A percentile compares a stretch with the other conserved stretches of the same genome.
Evolutionary conservation across 495 filamentous ascomycete species (phyloP).

Genomic region (Neurospora tetraspora): DNA sequence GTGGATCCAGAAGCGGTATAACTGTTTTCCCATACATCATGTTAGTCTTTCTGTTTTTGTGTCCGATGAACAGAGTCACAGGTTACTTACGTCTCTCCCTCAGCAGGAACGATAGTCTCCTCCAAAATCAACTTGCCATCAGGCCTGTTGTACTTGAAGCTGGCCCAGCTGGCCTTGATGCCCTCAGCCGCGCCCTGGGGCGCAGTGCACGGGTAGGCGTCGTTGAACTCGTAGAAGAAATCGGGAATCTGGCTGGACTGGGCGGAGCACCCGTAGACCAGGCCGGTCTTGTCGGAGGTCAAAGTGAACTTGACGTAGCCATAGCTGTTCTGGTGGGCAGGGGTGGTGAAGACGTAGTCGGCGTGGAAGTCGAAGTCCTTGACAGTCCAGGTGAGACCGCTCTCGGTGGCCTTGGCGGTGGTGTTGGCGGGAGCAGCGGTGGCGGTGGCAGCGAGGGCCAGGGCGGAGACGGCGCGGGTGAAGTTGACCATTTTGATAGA

Average conservation of each 20-base stretch:
- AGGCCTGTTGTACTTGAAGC: conserved; percentile 27
- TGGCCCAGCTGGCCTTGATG: conserved; percentile 4
- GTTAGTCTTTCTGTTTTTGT: neutral
- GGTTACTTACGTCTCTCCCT: conserved; percentile 24
- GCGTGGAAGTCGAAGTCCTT: conserved; percentile 6
- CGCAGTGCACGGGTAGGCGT: conserved; percentile 19
- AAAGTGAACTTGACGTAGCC: conserved; percentile 24
- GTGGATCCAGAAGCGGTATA: conserved; percentile 25
- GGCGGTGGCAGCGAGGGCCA: neutral
- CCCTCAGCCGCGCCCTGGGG: neutral
- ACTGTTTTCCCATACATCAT: conserved; percentile 12
- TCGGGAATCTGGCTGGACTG: conserved; percentile 18
- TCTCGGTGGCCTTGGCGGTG: neutral
- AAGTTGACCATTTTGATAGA: neutral
- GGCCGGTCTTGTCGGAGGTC: conserved; percentile 16
- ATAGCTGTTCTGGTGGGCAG: conserved; percentile 6
- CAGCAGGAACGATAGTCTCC: conserved; percentile 22
- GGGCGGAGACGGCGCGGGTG: neutral
- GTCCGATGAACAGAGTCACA: neutral
- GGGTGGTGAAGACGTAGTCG: conserved; percentile 5
- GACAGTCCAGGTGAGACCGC: conserved; percentile 1
- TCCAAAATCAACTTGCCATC: conserved; percentile 22
- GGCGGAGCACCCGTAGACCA: conserved; percentile 20
- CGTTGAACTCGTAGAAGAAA: conserved; percentile 27
- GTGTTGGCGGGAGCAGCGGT: neutral